Base-by-base conservation (phyloP, 441 rosid genomes). In the Pelargonium australe region DNA sequence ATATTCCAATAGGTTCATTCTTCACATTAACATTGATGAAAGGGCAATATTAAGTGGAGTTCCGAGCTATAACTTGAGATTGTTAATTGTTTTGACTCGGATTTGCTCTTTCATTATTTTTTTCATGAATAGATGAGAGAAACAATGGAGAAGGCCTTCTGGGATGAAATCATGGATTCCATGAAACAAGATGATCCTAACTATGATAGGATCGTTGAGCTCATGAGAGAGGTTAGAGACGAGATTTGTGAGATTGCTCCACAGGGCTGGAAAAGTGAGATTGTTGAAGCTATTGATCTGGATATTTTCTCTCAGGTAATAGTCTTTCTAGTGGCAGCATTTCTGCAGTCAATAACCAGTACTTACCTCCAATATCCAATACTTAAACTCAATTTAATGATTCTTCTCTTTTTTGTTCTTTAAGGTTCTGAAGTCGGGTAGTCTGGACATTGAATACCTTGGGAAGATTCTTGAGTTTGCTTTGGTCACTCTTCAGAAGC, bases 171-270 rank as follows among this genome's bases (percentile, higher is more conserved):
- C 40, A 73, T 80, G 80, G 95, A 90, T 71, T 86, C 99, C 6
- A 66, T 92, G 34, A 83, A 79, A 79, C 78, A 73, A 75, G 88
- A 81, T 63, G 76, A 81, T 28, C 88, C 96, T 23, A 75, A 85
- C 70, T 87, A 84, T 81, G 87, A 83, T 40, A 73, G 86, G 70
- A 83, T 87, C 70, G 66, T 89, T 75, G 83, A 86, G 69, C 98
- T 95, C 60, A 84, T 89, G 95, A 81, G 74, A 78, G 98, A 95
- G 80, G 95, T 90, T 71, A 86, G 93, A 72, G 97, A 95, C 70
- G 98, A 84, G 77, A 84, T 95, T 43, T 78, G 81, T 71, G 93
- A 89, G 76, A 87, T 92, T 86, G 92, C 88, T 73, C 96, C 99
- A 47, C 77, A 77, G 66, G 84, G 85, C 82, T 90, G 97, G 99